Percentiles rank a stretch among this genome's conserved stretches.
These are phyloP conservation scores for Microdochium paspali DNA, from an alignment of 2,329 filamentous ascomycete genomes.

Conservation along the genomic window DNA sequence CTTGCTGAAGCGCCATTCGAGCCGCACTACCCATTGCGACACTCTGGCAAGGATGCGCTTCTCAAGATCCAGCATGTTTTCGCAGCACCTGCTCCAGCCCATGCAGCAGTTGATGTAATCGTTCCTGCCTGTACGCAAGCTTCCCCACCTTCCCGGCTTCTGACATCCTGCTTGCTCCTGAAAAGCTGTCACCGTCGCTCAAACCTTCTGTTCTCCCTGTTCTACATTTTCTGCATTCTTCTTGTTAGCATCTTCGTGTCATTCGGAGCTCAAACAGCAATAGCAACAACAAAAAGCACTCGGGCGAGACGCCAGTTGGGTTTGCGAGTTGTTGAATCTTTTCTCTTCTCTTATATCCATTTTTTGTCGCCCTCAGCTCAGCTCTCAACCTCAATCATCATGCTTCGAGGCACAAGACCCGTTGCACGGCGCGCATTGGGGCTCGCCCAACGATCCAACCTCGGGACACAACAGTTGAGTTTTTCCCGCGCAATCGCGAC, in stretches of 20 bases:
- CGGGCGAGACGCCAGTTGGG: too few relatives aligned
- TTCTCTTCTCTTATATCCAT: not conserved
- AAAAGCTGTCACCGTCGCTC: not conserved
- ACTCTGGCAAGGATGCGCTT: too few relatives aligned
- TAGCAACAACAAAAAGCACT: too few relatives aligned
- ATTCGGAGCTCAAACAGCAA: too few relatives aligned
- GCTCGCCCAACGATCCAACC: not conserved
- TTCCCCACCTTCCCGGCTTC: not conserved
- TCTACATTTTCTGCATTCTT: not conserved
- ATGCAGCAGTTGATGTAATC: not conserved
- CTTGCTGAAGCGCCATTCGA: too few relatives aligned
- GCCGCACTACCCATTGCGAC: too few relatives aligned
- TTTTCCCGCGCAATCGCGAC: slow-evolving; percentile 1
- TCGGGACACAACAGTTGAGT: slow-evolving; percentile 2
- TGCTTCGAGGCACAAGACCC: slow-evolving; percentile 17
- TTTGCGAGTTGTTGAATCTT: too few relatives aligned
- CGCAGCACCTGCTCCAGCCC: not conserved
- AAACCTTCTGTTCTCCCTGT: not conserved
- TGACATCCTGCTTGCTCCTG: not conserved
- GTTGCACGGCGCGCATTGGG: slow-evolving; percentile 1
- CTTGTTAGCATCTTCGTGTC: slow-evolving; percentile 1
- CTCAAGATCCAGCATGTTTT: too few relatives aligned
- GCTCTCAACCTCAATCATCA: slow-evolving; percentile 4
- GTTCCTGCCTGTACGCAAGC: not conserved
- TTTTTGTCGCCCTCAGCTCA: not conserved